phyloP scores from a whole-genome alignment of 2,329 filamentous ascomycete species.

The Beauveria asiatica region DNA sequence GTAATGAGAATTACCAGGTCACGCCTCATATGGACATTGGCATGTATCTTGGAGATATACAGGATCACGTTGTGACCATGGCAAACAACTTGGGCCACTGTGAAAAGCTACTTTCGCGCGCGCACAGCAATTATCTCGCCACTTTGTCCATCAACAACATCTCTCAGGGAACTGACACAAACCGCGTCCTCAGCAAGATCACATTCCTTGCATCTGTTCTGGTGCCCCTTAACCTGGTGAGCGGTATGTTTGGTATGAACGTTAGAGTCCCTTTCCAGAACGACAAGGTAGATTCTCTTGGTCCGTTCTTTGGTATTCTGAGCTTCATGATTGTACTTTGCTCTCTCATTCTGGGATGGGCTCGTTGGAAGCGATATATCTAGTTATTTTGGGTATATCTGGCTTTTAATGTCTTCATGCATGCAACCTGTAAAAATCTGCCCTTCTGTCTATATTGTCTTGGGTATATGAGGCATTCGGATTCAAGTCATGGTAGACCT shows the following conservation, averaged over 20 bases:
- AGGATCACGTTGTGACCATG: constrained; percentile 99
- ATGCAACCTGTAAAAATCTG: neutral
- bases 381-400: constrained; percentile 19
- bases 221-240: constrained; percentile 91
- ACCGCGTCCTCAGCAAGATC: constrained; percentile 87
- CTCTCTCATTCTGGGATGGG: constrained; percentile 35
- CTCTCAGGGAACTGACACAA: constrained; percentile 77
- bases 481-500: neutral
- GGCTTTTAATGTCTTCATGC: neutral
- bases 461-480: neutral
- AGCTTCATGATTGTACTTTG: constrained; percentile 46
- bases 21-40: constrained; percentile 95
- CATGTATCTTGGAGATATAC: constrained; percentile 92
- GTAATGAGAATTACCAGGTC: constrained; percentile 94
- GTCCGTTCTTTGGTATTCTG: constrained; percentile 44
- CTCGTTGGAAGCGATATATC: constrained; percentile 39
- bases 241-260: constrained; percentile 84
- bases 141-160: constrained; percentile 91
- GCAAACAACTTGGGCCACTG: constrained; percentile 93
- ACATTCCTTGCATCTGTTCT: constrained; percentile 89
- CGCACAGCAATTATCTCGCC: constrained; percentile 92
- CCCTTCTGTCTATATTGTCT: neutral
- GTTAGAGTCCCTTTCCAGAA: constrained; percentile 59
- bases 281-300: constrained; percentile 40
- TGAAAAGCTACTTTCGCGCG: constrained; percentile 92